Base-by-base conservation (phyloP, 2,329 filamentous ascomycete genomes). In the Paecilomyces sp. region DNA sequence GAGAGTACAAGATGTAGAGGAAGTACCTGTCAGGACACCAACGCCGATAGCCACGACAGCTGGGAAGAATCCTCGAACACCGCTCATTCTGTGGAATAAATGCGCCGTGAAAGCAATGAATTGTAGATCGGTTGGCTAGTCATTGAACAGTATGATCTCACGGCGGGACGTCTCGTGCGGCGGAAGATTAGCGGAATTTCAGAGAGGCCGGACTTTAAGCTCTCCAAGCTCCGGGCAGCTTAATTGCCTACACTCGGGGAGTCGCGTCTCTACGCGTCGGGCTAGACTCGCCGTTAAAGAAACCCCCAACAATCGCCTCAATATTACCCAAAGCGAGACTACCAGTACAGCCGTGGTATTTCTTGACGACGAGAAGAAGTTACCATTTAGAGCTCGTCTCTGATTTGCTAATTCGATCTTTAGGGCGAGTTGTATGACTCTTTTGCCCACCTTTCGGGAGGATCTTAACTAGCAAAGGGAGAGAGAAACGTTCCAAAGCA, bases 21-120 rank as follows among this genome's bases (percentile, higher is more conserved):
- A 41, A 53, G 47, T 69, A 76, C 76, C 75, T 61, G 75, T 74
- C 52, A 74, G 69, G 50, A 78, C 67, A 51, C 76, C 76, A 41
- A 77, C 68, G 15, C 70, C 76, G 54, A 77, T 71, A 24, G 74
- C 74, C 33, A 77, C 59, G 3, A 65, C 67, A 9, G 71, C 70
- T 28, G 76, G 74, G 51, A 77, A 53, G 18, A 77, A 64, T 62
- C 75, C 72, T 47, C 71, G 71, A 57, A 61, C 36, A 25, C 63
- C 65, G 68, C 73, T 73, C 72, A 75, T 77, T 41, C 28, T 56
- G 52, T 58, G 60, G 54, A 47, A 58, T 57, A 25, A 47, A 50
- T 54, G 30, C 56, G 12, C 36, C 13, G 15, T n/a, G 31, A 54
- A 24, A 52, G 13, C 25, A 22, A 58, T 7, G n/a, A 41, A 53